A percentile compares a stretch with the other conserved stretches of the same genome.
Conservation (phyloP, 768 basidiomycete genomes). For the Macrolepiota albuminosa region DNA sequence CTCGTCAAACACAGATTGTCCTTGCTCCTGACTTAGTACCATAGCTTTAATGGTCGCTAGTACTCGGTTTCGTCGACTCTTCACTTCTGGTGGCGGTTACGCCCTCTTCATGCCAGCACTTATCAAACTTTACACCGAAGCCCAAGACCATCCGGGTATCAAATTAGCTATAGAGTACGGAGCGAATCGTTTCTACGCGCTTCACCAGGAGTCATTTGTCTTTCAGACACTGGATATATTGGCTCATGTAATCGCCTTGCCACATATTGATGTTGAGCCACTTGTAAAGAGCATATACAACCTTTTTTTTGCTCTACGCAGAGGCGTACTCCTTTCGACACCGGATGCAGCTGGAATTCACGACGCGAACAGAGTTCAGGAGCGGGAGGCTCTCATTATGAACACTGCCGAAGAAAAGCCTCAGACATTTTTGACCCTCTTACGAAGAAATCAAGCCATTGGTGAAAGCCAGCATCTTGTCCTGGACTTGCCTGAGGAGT, state of each 20-base stretch:
- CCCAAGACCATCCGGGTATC: slow-evolving; percentile 52
- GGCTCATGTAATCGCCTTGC: slow-evolving; percentile 47
- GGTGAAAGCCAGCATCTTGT: slow-evolving; percentile 33
- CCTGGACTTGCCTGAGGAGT: slow-evolving; percentile 52
- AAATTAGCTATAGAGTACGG: slow-evolving; percentile 68
- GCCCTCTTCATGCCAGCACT: slow-evolving; percentile 71
- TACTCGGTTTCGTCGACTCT: slow-evolving; percentile 72
- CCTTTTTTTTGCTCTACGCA: slow-evolving; percentile 55
- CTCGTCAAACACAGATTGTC: neutral
- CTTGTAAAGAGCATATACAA: slow-evolving; percentile 52
- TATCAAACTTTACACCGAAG: slow-evolving; percentile 65
- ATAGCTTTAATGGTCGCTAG: slow-evolving; percentile 70
- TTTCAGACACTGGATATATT: slow-evolving; percentile 69
- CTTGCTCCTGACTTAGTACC: slow-evolving; percentile 4
- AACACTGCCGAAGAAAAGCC: slow-evolving; percentile 70
- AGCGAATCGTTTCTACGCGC: slow-evolving; percentile 64
- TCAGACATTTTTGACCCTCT: slow-evolving; percentile 57
- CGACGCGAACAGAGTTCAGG: slow-evolving; percentile 55
- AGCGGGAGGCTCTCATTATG: slow-evolving; percentile 66
- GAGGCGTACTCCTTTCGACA: slow-evolving; percentile 30
- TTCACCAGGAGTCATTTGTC: slow-evolving; percentile 68
- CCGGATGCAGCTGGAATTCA: slow-evolving; percentile 67
- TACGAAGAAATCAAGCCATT: slow-evolving; percentile 40
- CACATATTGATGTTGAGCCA: slow-evolving; percentile 44
- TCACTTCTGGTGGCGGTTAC: slow-evolving; percentile 68